A percentile compares a stretch with the other conserved stretches of the same genome.
phyloP scores from a whole-genome alignment of 1,284 basidiomycete species.

The Moesziomyces aphidis region DNA sequence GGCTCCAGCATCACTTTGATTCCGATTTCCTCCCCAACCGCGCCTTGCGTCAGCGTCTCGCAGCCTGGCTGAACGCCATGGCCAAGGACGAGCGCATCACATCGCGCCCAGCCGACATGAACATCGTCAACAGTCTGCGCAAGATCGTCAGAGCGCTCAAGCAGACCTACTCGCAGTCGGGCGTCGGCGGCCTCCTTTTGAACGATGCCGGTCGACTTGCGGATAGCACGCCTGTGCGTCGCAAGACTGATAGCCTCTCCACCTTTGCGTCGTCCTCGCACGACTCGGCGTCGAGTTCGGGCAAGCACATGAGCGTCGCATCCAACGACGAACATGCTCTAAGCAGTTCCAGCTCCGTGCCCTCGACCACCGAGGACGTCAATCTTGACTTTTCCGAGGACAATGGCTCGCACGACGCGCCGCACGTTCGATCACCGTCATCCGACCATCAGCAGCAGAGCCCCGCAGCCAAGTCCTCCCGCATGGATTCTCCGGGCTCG shows the following conservation, averaged over 20 bases:
- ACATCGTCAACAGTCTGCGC: slow-evolving; percentile 52
- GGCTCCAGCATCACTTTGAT: slow-evolving; percentile 61
- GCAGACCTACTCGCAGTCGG: slow-evolving; percentile 48
- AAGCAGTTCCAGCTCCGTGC: slow-evolving; percentile 10
- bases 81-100: slow-evolving; percentile 38
- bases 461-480: neutral
- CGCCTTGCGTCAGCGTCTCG: slow-evolving; percentile 45
- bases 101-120: slow-evolving; percentile 42
- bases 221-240: slow-evolving; percentile 12
- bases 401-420: slow-evolving; percentile 19
- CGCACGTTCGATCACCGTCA: slow-evolving; percentile 11
- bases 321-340: slow-evolving; percentile 15
- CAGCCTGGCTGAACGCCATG: slow-evolving; percentile 55
- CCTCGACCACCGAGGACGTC: slow-evolving; percentile 32
- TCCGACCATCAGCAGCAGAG: slow-evolving; percentile 2
- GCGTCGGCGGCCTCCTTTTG: slow-evolving; percentile 50
- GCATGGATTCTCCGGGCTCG: slow-evolving; percentile 2
- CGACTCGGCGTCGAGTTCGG: slow-evolving; percentile 21
- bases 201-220: slow-evolving; percentile 34
- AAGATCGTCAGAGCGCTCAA: slow-evolving; percentile 58
- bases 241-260: slow-evolving; percentile 38
- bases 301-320: slow-evolving; percentile 1
- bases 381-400: slow-evolving; percentile 40
- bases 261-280: slow-evolving; percentile 27
- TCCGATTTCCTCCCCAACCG: slow-evolving; percentile 59